phyloP scores from a whole-genome alignment of 176 grass and related monocot species.

The Pontederia paniculata region DNA sequence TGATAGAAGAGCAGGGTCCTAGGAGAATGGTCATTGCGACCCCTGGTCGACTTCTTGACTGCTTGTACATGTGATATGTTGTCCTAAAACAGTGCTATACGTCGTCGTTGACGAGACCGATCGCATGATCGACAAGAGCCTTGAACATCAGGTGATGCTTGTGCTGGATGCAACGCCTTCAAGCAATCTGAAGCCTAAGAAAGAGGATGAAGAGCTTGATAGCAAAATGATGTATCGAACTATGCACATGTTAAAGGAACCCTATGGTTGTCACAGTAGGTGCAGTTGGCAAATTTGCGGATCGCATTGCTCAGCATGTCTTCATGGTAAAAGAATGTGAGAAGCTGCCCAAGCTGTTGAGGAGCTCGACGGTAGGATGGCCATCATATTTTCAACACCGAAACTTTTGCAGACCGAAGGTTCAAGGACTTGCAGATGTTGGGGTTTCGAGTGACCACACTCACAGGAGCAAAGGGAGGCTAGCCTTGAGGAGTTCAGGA shows the following conservation, averaged over 20 bases:
- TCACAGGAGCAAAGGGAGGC: slow-evolving; percentile 95
- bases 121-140: slow-evolving; percentile 98
- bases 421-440: slow-evolving; percentile 78
- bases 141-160: slow-evolving; percentile 88
- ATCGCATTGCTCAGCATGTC: slow-evolving; percentile 79
- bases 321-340: slow-evolving; percentile 83
- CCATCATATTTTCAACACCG: slow-evolving; percentile 93
- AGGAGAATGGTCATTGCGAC: slow-evolving; percentile 92
- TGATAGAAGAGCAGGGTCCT: slow-evolving; percentile 93
- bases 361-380: slow-evolving; percentile 79
- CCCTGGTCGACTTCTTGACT: slow-evolving; percentile 87
- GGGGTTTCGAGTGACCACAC: slow-evolving; percentile 73
- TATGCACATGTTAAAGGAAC: slow-evolving; percentile 96
- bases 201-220: slow-evolving; percentile 94
- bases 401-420: slow-evolving; percentile 61
- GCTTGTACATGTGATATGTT: slow-evolving; percentile 80
- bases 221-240: slow-evolving; percentile 89
- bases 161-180: slow-evolving; percentile 90
- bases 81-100: slow-evolving; percentile 98
- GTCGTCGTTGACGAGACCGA: slow-evolving; percentile 98
- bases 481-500: slow-evolving; percentile 87
- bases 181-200: slow-evolving; percentile 96
- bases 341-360: slow-evolving; percentile 66
- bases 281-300: slow-evolving; percentile 82
- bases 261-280: slow-evolving; percentile 92